phyloP scores from a whole-genome alignment of 164 flowering plant species.

The Vitis vinifera region DNA sequence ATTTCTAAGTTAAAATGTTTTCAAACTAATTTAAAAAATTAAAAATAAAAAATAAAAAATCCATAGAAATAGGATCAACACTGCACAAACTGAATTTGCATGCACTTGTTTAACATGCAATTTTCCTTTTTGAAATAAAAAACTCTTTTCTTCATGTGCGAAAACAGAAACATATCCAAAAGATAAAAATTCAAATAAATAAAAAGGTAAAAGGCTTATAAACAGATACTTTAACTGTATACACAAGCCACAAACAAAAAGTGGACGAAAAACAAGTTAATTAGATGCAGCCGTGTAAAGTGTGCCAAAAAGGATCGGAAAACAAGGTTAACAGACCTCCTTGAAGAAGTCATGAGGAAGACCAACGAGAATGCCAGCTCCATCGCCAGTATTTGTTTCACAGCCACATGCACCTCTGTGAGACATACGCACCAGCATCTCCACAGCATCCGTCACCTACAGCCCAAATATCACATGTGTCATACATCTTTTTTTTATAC shows the following conservation, averaged over 20 bases:
- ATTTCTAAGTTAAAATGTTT: too few relatives aligned
- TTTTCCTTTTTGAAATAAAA: too few relatives aligned
- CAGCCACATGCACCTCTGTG: constrained; percentile 99
- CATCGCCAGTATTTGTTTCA: constrained; percentile 96
- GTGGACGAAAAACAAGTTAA: too few relatives aligned
- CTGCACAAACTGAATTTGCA: too few relatives aligned
- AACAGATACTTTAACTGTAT: neutral
- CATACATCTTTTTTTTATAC: neutral
- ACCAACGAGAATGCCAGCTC: constrained; percentile 97
- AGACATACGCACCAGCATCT: constrained; percentile 91
- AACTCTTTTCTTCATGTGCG: too few relatives aligned
- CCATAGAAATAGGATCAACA: too few relatives aligned
- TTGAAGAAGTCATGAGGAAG: constrained; percentile 80
- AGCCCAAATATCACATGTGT: neutral
- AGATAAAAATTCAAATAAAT: neutral
- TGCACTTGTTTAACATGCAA: too few relatives aligned
- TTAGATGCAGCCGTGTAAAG: neutral
- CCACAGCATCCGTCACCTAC: constrained; percentile 88
- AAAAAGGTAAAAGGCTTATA: neutral
- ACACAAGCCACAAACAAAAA: neutral
- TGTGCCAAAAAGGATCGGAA: neutral
- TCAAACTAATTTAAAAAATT: too few relatives aligned
- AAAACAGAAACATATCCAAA: too few relatives aligned
- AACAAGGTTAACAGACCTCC: constrained; percentile 43
- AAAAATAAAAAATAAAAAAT: too few relatives aligned